Percentiles rank a stretch among this genome's conserved stretches.
These are phyloP conservation scores for Globisporangium ultimum DNA, from an alignment of 352 stramenopile species.

Conservation along the genomic window DNA sequence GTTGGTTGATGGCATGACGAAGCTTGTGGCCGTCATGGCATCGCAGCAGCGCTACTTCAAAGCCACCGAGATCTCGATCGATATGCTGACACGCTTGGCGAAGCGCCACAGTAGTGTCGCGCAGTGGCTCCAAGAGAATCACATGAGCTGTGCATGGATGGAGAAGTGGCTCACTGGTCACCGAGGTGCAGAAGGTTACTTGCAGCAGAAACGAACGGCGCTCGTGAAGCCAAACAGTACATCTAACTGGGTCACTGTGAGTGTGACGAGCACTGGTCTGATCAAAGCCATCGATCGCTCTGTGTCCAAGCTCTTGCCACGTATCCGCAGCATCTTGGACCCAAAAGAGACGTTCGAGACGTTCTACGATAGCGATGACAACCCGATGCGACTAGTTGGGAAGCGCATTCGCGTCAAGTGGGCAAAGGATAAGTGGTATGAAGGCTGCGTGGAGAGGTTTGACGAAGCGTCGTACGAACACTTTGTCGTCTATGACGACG, in stretches of 20 bases:
- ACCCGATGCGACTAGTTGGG: slow-evolving; percentile 75
- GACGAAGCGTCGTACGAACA: slow-evolving; percentile 81
- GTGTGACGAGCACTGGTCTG: slow-evolving; percentile 44
- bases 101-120: slow-evolving; percentile 68
- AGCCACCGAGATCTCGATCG: slow-evolving; percentile 79
- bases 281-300: slow-evolving; percentile 64
- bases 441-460: slow-evolving; percentile 73
- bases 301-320: slow-evolving; percentile 53
- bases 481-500: slow-evolving; percentile 82
- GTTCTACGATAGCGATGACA: slow-evolving; percentile 90
- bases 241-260: slow-evolving; percentile 74
- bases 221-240: slow-evolving; percentile 85
- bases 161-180: slow-evolving; percentile 79
- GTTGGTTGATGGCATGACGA: slow-evolving; percentile 64
- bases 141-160: slow-evolving; percentile 69
- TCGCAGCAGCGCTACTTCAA: slow-evolving; percentile 87
- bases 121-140: slow-evolving; percentile 68
- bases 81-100: slow-evolving; percentile 81
- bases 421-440: slow-evolving; percentile 89
- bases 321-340: slow-evolving; percentile 51
- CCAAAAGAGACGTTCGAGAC: slow-evolving; percentile 39
- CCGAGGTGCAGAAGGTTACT: slow-evolving; percentile 52
- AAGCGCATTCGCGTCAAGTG: slow-evolving; percentile 86
- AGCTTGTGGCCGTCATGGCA: slow-evolving; percentile 72
- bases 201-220: slow-evolving; percentile 75